These are phyloP conservation scores for Pseudogymnoascus sp. DNA, from an alignment of 2,329 filamentous ascomycete genomes.

Conservation along the genomic window DNA sequence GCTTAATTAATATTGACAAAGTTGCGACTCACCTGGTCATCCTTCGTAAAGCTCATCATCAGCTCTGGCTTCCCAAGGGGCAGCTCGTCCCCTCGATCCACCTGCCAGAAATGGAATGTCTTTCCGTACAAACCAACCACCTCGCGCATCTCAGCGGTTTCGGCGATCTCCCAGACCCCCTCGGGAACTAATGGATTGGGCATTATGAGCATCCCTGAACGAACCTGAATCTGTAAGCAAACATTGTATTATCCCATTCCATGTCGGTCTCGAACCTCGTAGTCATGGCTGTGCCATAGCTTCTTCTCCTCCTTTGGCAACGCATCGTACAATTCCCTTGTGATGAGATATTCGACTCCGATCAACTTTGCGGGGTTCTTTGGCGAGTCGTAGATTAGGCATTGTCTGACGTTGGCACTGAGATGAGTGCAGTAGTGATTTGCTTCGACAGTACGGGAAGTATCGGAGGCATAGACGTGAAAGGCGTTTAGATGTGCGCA, in stretches of 20 bases:
- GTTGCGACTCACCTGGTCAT: conserved; percentile 36
- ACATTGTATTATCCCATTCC: conserved; percentile 14
- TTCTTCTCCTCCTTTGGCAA: conserved; percentile 60
- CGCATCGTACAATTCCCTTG: conserved; percentile 56
- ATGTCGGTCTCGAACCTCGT: conserved; percentile 37
- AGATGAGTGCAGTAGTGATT: conserved; percentile 82
- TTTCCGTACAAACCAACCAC: conserved; percentile 73
- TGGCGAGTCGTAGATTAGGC: conserved; percentile 72
- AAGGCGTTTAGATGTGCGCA: conserved; percentile 85
- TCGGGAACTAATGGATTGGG: conserved; percentile 53
- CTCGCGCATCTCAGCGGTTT: conserved; percentile 73
- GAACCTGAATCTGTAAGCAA: conserved; percentile 45
- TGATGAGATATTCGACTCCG: conserved; percentile 70
- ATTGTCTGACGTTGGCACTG: conserved; percentile 69
- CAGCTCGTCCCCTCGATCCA: conserved; percentile 61
- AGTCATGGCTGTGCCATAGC: conserved; percentile 63
- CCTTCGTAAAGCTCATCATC: conserved; percentile 53
- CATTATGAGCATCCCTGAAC: conserved; percentile 74
- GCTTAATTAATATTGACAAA: conserved; percentile 11
- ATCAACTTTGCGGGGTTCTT: conserved; percentile 63
- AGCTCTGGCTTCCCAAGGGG: conserved; percentile 54
- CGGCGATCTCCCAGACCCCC: conserved; percentile 63
- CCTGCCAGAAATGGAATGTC: conserved; percentile 80
- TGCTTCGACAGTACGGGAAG: conserved; percentile 60
- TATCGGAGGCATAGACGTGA: conserved; percentile 68